Evolutionary conservation across 1,284 basidiomycete species (phyloP).

Genomic region (Singerocomus rubriflavus): DNA sequence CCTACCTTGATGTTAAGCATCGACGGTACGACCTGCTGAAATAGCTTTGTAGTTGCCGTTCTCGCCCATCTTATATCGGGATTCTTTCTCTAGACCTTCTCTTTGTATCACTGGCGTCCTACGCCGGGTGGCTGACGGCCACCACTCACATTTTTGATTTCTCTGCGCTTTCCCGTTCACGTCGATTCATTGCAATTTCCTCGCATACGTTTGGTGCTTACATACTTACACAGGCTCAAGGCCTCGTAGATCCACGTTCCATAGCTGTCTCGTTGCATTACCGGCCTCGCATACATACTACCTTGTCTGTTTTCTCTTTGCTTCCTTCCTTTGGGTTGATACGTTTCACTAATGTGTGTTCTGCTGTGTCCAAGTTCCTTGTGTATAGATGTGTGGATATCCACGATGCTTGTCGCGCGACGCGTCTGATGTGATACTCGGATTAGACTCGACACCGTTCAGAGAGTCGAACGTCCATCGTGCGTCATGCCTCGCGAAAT

Average conservation of each 20-base stretch:
- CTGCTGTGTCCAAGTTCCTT: constrained; percentile 6
- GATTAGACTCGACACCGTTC: constrained; percentile 4
- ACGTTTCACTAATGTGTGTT: constrained; percentile 18
- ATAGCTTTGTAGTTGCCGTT: constrained; percentile 9
- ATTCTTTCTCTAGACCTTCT: constrained; percentile 12
- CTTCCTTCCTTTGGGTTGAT: constrained; percentile 14
- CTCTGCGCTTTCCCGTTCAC: neutral
- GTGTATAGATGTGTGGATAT: neutral
- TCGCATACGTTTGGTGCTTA: constrained; percentile 16
- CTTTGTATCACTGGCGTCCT: constrained; percentile 16
- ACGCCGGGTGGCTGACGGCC: constrained; percentile 33
- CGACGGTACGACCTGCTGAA: constrained; percentile 4
- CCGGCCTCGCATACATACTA: constrained; percentile 23
- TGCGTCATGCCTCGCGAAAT: constrained; percentile 78
- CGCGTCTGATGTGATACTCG: constrained; percentile 7
- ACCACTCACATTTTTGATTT: constrained; percentile 16
- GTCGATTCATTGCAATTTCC: constrained; percentile 12
- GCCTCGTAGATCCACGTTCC: constrained; percentile 28
- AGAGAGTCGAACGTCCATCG: neutral
- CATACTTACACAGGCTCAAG: constrained; percentile 34
- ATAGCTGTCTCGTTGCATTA: constrained; percentile 19
- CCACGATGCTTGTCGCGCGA: constrained; percentile 1
- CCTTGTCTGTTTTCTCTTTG: constrained; percentile 20
- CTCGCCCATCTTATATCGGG: constrained; percentile 9
- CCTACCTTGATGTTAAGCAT: constrained; percentile 27